Conservation (phyloP, 805 yeast genomes). For the Brettanomyces sp. region DNA sequence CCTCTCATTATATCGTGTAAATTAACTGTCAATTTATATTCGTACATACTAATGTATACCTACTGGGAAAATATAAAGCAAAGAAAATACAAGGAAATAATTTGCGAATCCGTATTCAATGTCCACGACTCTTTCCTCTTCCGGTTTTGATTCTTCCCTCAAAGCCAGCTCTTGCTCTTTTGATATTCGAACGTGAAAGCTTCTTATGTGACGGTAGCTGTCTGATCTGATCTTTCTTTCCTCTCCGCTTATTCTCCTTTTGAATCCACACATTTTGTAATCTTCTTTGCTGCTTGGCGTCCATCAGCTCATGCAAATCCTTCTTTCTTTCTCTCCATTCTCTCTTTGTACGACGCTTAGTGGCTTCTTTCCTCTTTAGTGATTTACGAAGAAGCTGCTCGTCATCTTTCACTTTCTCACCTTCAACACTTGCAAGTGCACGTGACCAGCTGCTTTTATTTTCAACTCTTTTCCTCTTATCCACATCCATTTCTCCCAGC, state of each 20-base stretch:
- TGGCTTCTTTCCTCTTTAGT: constrained; percentile 70
- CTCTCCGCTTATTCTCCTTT: constrained; percentile 76
- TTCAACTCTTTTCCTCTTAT: constrained; percentile 47
- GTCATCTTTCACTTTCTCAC: constrained; percentile 80
- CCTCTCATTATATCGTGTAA: too few species aligned
- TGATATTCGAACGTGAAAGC: not conserved
- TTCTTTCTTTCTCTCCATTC: constrained; percentile 92
- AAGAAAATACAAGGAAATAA: constrained; percentile 1
- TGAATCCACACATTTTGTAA: constrained; percentile 85
- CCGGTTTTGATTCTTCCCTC: constrained; percentile 46
- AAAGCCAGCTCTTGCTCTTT: constrained; percentile 61
- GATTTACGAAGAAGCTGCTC: constrained; percentile 83
- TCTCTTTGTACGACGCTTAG: constrained; percentile 74
- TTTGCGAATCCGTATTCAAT: not conserved
- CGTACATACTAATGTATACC: too few species aligned
- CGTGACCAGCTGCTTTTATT: constrained; percentile 81
- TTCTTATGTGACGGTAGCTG: constrained; percentile 46
- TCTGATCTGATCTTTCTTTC: constrained; percentile 63
- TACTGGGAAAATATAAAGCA: too few species aligned
- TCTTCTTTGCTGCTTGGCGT: constrained; percentile 75
- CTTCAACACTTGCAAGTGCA: constrained; percentile 81
- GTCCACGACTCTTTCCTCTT: constrained; percentile 1
- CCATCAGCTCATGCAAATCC: constrained; percentile 63
- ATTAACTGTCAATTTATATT: too few species aligned
- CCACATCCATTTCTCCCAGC: constrained; percentile 47